phyloP scores from a whole-genome alignment of 208 protist species.

The Trypanosoma caninum region DNA sequence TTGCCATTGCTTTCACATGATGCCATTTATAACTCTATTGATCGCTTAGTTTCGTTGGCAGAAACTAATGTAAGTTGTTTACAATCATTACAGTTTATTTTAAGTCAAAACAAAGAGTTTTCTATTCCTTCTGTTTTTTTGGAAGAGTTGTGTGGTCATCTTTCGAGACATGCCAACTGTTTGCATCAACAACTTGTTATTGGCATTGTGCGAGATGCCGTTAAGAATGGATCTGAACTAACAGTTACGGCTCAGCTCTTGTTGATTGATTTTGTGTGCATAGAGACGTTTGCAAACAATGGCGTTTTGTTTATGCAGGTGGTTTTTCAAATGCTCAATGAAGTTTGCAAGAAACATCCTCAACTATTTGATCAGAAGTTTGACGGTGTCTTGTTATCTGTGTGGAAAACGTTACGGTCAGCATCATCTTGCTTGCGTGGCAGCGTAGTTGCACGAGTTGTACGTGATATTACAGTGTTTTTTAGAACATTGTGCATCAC shows the following conservation, averaged over 20 bases:
- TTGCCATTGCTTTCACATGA: neutral
- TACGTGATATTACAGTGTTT: conserved; percentile 2
- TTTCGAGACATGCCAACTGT: neutral
- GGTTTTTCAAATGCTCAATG: conserved; percentile 12
- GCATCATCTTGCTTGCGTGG: neutral
- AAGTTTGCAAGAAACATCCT: conserved; percentile 4
- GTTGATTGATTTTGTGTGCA: conserved; percentile 7
- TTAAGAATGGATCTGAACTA: conserved; percentile 11
- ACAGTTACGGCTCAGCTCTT: neutral
- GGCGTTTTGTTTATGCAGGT: conserved; percentile 1
- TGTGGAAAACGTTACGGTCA: conserved; percentile 10
- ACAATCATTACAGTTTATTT: neutral
- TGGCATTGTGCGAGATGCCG: conserved; percentile 1
- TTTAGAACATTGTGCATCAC: neutral
- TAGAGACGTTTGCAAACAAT: neutral
- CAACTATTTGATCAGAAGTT: neutral
- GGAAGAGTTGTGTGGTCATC: conserved; percentile 1
- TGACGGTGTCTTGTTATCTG: neutral
- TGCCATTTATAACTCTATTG: neutral
- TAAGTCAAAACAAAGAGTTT: neutral
- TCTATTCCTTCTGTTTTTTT: conserved; percentile 1
- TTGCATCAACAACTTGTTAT: conserved; percentile 10
- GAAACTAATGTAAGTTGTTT: conserved; percentile 3
- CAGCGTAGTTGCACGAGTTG: neutral
- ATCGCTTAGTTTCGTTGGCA: conserved; percentile 2